Percentiles rank a stretch among this genome's conserved stretches.
These are phyloP conservation scores for Pichia cephalocereana DNA, from an alignment of 805 yeast species.

Conservation along the genomic window DNA sequence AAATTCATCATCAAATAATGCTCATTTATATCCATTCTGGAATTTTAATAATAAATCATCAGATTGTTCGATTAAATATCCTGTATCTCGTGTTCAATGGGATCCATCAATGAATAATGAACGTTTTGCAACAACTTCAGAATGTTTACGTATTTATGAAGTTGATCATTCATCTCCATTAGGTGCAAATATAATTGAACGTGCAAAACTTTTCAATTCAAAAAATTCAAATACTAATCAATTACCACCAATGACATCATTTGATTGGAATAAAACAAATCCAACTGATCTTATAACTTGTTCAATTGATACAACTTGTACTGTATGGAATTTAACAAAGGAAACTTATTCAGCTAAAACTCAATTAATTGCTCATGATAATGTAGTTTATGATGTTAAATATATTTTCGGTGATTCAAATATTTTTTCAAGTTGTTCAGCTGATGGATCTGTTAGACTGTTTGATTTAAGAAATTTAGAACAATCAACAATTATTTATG, in stretches of 20 bases:
- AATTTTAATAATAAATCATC: not conserved
- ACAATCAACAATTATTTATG: slow-evolving; percentile 91
- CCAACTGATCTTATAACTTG: slow-evolving; percentile 68
- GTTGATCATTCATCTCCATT: slow-evolving; percentile 3
- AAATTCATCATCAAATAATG: not conserved
- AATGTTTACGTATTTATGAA: slow-evolving; percentile 49
- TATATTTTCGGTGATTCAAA: slow-evolving; percentile 66
- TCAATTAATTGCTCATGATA: slow-evolving; percentile 92
- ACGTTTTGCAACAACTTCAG: slow-evolving; percentile 61
- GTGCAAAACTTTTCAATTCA: slow-evolving; percentile 32
- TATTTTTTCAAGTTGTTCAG: slow-evolving; percentile 86
- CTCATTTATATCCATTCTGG: not conserved
- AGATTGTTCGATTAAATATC: slow-evolving; percentile 41
- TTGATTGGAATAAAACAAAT: slow-evolving; percentile 82
- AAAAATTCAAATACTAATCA: slow-evolving; percentile 36
- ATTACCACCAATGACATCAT: slow-evolving; percentile 84
- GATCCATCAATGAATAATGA: slow-evolving; percentile 39
- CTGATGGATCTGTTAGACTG: slow-evolving; percentile 89
- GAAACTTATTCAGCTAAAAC: slow-evolving; percentile 67
- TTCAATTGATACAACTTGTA: slow-evolving; percentile 93
- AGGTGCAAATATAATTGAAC: slow-evolving; percentile 26
- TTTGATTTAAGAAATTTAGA: slow-evolving; percentile 85
- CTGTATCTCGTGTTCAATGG: slow-evolving; percentile 69
- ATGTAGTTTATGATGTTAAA: slow-evolving; percentile 88
- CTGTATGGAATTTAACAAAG: slow-evolving; percentile 80